Percentiles rank a stretch among this genome's conserved stretches.
Evolutionary conservation across 345 rosid species (phyloP).

Genomic region (Mallotus nudiflorus): DNA sequence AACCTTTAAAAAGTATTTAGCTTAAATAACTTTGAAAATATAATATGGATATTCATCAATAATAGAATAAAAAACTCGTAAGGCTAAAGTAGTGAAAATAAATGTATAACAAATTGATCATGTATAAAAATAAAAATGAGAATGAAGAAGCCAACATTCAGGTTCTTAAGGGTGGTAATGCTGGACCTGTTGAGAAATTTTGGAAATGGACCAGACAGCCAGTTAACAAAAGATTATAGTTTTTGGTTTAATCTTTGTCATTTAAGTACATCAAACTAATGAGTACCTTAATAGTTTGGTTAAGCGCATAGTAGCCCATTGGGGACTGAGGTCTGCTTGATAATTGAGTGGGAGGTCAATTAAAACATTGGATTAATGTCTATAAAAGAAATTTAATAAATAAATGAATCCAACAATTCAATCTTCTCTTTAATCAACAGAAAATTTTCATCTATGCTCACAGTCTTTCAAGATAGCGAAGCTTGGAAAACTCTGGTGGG

Average conservation of each 20-base stretch:
- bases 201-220: conserved; percentile 78
- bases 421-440: background rate
- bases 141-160: conserved; percentile 47
- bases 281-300: conserved; percentile 48
- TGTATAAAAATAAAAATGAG: background rate
- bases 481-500: conserved; percentile 72
- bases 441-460: conserved; percentile 33
- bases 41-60: too few relatives aligned
- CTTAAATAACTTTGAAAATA: too few relatives aligned
- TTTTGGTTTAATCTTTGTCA: background rate
- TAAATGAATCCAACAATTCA: background rate
- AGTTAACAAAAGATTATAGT: conserved; percentile 6
- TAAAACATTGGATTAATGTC: background rate
- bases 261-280: background rate
- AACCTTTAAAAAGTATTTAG: background rate
- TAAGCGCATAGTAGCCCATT: conserved; percentile 75
- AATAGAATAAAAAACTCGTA: too few relatives aligned
- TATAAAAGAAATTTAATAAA: background rate
- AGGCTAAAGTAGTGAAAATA: too few relatives aligned
- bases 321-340: conserved; percentile 69
- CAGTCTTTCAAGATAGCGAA: conserved; percentile 63
- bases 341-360: background rate
- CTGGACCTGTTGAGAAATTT: conserved; percentile 60
- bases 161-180: conserved; percentile 57
- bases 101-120: too few relatives aligned